Evolutionary conservation across 306 rosid genomes (phyloP), one percentile per base, ranked within the genome.

Genomic region (Glycine tomentella): DNA sequence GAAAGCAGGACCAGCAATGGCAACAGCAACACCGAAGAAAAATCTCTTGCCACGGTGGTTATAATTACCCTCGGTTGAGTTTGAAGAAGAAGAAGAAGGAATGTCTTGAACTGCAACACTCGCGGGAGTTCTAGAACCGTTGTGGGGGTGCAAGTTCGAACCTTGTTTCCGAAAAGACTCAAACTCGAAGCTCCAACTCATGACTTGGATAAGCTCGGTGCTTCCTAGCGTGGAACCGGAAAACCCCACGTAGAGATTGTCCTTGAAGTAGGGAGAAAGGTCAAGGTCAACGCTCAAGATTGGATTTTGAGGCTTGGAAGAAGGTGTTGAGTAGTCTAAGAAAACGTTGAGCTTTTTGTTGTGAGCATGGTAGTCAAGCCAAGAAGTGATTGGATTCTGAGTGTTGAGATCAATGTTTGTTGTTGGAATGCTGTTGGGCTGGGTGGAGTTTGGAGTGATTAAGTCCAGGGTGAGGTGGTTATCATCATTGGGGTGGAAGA

Each of bases 201-300:
- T 75, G 45, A 95, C 59, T 59, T 72, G 52, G 52, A 90, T 90
- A 77, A 86, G 92, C 85, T 91, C 97, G 0, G 97, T 95, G 73
- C 94, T 89, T 20, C 98, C 98, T 15, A 85, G 91, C 0, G 92
- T 88, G 0, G 93, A 90, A 40, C 92, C 94, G 0, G 88, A 84
- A 81, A 95, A 93, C 0, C 99, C 97, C 15, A 87, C 82, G 64
- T 81, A 89, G 15, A 81, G 9, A 64, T 4, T 14, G 44, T 79
- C 90, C 48, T 80, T 89, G 0, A 95, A 86, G 52, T 87, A 81
- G 2, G 56, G 51, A 11, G 89, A 87, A 33, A 95, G 91, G 33
- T 88, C 86, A 38, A 95, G 33, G 13, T 68, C 84, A 36, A 90
- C 81, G 0, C 34, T 81, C 36, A 95, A 55, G 48, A 87, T 42